Conservation (phyloP, 805 yeast species). For the Ogataea henricii region DNA sequence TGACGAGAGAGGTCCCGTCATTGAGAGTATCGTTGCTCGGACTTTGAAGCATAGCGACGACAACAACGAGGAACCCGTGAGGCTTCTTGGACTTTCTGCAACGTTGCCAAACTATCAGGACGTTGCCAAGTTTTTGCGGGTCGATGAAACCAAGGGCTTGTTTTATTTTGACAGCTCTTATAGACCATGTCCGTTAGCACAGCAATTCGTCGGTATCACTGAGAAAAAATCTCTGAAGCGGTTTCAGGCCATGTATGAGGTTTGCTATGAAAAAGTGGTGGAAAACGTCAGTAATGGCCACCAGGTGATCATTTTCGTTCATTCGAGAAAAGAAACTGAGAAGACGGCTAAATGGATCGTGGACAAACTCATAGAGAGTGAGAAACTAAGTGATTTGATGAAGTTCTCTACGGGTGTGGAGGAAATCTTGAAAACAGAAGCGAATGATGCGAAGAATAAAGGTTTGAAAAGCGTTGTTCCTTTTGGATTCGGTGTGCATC, state of each 20-base stretch:
- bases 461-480: constrained; percentile 62
- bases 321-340: constrained; percentile 88
- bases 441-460: constrained; percentile 53
- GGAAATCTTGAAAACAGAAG: constrained; percentile 66
- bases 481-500: constrained; percentile 84
- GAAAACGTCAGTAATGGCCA: constrained; percentile 64
- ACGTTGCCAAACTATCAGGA: constrained; percentile 88
- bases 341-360: constrained; percentile 78
- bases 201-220: constrained; percentile 84
- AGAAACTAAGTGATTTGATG: constrained; percentile 43
- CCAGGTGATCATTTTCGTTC: constrained; percentile 89
- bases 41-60: constrained; percentile 52
- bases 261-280: constrained; percentile 77
- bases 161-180: constrained; percentile 82
- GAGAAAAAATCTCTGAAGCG: constrained; percentile 79
- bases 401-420: constrained; percentile 56
- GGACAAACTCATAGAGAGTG: constrained; percentile 60
- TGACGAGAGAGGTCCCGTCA: constrained; percentile 93
- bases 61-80: constrained; percentile 44
- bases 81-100: constrained; percentile 88
- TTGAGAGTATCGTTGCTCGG: constrained; percentile 85
- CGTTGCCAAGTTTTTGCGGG: constrained; percentile 80
- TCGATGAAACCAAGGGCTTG: constrained; percentile 57
- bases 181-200: constrained; percentile 92
- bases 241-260: constrained; percentile 82